A percentile compares a stretch with the other conserved stretches of the same genome.
Evolutionary conservation across 495 filamentous ascomycete genomes (phyloP).

Genomic region (Hypoxylon subgilvum): DNA sequence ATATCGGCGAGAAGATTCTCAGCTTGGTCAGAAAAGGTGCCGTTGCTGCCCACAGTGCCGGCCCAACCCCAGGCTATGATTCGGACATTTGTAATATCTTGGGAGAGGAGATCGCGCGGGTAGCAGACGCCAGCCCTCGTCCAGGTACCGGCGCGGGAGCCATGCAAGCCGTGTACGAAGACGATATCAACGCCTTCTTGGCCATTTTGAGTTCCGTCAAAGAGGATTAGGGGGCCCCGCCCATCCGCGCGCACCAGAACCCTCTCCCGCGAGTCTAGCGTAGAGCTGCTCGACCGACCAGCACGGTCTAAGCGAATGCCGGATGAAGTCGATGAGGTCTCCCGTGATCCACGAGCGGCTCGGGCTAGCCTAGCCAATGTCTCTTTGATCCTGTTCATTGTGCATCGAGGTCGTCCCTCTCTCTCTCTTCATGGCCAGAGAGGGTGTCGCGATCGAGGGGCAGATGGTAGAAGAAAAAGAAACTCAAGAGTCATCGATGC

Average conservation of each 20-base stretch:
- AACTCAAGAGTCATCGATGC: neutral
- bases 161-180: constrained; percentile 45
- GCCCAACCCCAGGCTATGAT: constrained; percentile 44
- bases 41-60: constrained; percentile 17
- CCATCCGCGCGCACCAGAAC: constrained; percentile 36
- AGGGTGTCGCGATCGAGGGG: neutral
- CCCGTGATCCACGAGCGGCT: constrained; percentile 33
- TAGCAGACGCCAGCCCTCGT: constrained; percentile 42
- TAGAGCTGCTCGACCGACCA: constrained; percentile 40
- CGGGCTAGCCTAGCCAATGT: constrained; percentile 43
- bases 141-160: constrained; percentile 39
- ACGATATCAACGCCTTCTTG: constrained; percentile 42
- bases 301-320: constrained; percentile 41
- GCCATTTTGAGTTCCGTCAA: constrained; percentile 29
- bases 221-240: constrained; percentile 37
- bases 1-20: constrained; percentile 38
- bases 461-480: constrained; percentile 2
- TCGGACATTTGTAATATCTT: constrained; percentile 36
- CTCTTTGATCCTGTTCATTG: constrained; percentile 45
- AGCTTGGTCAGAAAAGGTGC: constrained; percentile 39
- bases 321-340: constrained; percentile 17
- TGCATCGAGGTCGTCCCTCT: constrained; percentile 28
- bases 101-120: constrained; percentile 42
- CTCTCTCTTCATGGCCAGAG: constrained; percentile 23
- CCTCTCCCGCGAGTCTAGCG: constrained; percentile 40